Conservation (phyloP, 768 basidiomycete species). For the Pluteus cervinus region DNA sequence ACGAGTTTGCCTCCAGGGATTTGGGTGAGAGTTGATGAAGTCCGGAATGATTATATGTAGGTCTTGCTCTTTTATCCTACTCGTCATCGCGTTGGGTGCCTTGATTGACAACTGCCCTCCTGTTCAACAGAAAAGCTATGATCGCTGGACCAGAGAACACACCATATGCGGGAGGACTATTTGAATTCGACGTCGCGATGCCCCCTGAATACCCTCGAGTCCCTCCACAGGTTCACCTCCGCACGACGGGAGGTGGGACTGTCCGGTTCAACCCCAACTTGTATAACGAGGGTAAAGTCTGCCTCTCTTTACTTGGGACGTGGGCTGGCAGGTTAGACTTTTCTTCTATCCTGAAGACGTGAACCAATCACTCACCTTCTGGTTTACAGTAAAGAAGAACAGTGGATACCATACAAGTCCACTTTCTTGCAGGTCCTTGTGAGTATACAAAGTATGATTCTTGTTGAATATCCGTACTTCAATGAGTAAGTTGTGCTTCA, state of each 20-base stretch:
- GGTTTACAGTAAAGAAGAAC: constrained; percentile 24
- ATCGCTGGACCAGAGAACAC: constrained; percentile 54
- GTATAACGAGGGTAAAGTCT: constrained; percentile 44
- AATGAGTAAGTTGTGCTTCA: constrained; percentile 39
- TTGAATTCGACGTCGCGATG: constrained; percentile 54
- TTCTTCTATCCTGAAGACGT: not conserved
- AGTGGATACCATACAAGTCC: constrained; percentile 46
- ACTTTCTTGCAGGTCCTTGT: constrained; percentile 52
- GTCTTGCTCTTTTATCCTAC: constrained; percentile 13
- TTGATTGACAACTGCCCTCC: no score
- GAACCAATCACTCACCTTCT: constrained; percentile 1
- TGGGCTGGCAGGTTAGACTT: constrained; percentile 41
- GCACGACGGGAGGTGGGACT: constrained; percentile 43
- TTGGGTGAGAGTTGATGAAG: constrained; percentile 53
- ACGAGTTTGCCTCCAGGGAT: constrained; percentile 51
- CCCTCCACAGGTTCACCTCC: constrained; percentile 44
- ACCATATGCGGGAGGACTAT: constrained; percentile 48
- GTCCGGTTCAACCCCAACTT: constrained; percentile 56
- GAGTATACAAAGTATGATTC: constrained; percentile 54
- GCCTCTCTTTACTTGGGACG: constrained; percentile 49
- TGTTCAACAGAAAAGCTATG: constrained; percentile 41
- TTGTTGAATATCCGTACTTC: constrained; percentile 48
- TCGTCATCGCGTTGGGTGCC: constrained; percentile 7
- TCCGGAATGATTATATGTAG: constrained; percentile 50
- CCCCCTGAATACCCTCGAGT: constrained; percentile 42